Percentiles rank a stretch among this genome's conserved stretches.
phyloP scores from a whole-genome alignment of 1,139 yeast genomes.

The Taphrina confusa region DNA sequence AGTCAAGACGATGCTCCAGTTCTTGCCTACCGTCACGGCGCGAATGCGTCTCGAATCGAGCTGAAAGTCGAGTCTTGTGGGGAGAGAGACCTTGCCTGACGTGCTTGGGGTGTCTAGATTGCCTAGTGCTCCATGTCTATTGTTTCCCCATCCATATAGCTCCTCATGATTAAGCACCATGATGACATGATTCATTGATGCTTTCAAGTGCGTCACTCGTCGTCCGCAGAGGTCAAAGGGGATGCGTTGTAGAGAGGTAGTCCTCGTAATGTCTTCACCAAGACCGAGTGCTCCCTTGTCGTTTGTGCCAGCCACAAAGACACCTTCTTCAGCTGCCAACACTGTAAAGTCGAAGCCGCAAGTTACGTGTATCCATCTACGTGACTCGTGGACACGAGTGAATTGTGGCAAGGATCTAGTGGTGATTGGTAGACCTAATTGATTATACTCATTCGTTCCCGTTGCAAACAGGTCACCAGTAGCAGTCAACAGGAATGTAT shows the following conservation, averaged over 20 bases:
- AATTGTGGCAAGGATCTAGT: constrained; percentile 31
- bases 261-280: constrained; percentile 45
- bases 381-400: constrained; percentile 26
- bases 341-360: constrained; percentile 83
- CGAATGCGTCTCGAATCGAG: neutral
- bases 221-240: neutral
- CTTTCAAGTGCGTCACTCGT: constrained; percentile 47
- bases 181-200: constrained; percentile 63
- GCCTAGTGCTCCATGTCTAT: constrained; percentile 71
- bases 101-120: neutral
- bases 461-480: constrained; percentile 58
- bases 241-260: neutral
- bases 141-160: constrained; percentile 79
- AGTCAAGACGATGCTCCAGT: constrained; percentile 27
- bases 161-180: constrained; percentile 51
- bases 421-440: constrained; percentile 50
- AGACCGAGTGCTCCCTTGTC: constrained; percentile 74
- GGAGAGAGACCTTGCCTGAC: neutral
- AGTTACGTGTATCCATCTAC: constrained; percentile 43
- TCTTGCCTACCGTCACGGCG: constrained; percentile 20
- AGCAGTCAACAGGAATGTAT: constrained; percentile 62
- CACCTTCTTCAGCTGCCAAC: constrained; percentile 50
- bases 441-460: constrained; percentile 64
- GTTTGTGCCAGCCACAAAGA: constrained; percentile 65
- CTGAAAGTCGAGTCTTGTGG: constrained; percentile 1